Percentiles rank a stretch among this genome's conserved stretches.
These are phyloP conservation scores for Amauroascus verrucosus DNA, from an alignment of 2,329 filamentous ascomycete species.

Conservation along the genomic window DNA sequence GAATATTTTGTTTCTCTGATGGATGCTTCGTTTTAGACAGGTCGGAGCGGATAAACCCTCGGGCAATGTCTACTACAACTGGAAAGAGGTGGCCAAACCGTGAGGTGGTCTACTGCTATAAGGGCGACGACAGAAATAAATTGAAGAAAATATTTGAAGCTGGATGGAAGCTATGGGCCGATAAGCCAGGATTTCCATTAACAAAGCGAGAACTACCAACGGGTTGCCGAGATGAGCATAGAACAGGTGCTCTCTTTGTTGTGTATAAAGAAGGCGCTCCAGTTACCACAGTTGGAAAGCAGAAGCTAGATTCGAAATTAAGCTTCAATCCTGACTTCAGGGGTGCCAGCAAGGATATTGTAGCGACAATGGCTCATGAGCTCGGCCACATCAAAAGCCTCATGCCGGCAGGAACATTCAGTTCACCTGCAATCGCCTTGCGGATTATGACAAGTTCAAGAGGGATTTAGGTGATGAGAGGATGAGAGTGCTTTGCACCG, in stretches of 20 bases:
- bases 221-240: not conserved
- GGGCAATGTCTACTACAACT: not conserved
- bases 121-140: not conserved
- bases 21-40: not conserved
- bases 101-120: no score
- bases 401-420: not conserved
- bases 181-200: not conserved
- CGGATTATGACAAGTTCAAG: no score
- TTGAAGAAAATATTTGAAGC: not conserved
- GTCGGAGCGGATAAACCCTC: not conserved
- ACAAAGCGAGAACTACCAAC: not conserved
- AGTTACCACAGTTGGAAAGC: not conserved
- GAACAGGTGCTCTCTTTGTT: not conserved
- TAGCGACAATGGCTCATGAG: not conserved
- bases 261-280: not conserved
- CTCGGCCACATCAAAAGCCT: constrained; percentile 6
- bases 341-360: not conserved
- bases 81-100: not conserved
- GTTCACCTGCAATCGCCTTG: not conserved
- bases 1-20: not conserved
- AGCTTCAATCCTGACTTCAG: not conserved
- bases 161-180: not conserved
- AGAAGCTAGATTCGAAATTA: not conserved
- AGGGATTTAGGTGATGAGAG: no score
- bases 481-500: no score